phyloP scores from a whole-genome alignment of 768 basidiomycete genomes.

The Lactarius trivialis region DNA sequence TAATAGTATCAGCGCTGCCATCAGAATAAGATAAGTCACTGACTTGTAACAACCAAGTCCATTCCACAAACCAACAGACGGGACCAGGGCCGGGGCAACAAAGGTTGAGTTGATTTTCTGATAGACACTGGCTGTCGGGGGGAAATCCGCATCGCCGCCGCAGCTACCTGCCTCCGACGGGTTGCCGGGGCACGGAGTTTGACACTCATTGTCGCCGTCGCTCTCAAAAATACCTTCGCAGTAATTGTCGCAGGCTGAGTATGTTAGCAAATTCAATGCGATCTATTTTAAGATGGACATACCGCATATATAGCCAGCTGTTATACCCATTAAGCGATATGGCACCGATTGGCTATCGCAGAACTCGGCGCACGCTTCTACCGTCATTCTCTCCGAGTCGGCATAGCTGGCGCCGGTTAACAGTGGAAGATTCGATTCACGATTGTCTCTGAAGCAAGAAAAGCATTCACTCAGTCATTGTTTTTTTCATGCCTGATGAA shows the following conservation, averaged over 20 bases:
- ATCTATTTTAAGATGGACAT: not conserved
- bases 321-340: conserved; percentile 61
- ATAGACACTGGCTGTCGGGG: conserved; percentile 48
- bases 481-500: too few relatives aligned
- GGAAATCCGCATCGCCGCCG: conserved; percentile 33
- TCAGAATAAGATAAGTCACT: conserved; percentile 18
- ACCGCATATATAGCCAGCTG: conserved; percentile 60
- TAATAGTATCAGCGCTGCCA: not conserved
- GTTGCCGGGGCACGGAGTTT: conserved; percentile 51
- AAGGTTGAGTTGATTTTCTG: conserved; percentile 45
- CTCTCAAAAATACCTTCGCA: conserved; percentile 42
- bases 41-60: conserved; percentile 72
- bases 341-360: conserved; percentile 33
- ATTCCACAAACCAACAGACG: conserved; percentile 54
- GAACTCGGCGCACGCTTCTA: conserved; percentile 41
- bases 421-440: conserved; percentile 31
- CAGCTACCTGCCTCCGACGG: conserved; percentile 57
- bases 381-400: conserved; percentile 52
- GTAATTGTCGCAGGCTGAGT: conserved; percentile 2
- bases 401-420: conserved; percentile 43
- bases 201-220: conserved; percentile 32
- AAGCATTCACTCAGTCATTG: not conserved
- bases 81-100: conserved; percentile 40
- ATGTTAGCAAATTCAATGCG: not conserved
- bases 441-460: conserved; percentile 7